Percentiles rank a stretch among this genome's conserved stretches.
Conservation (phyloP, 2,329 filamentous ascomycete species). For the Pseudopithomyces maydicus region DNA sequence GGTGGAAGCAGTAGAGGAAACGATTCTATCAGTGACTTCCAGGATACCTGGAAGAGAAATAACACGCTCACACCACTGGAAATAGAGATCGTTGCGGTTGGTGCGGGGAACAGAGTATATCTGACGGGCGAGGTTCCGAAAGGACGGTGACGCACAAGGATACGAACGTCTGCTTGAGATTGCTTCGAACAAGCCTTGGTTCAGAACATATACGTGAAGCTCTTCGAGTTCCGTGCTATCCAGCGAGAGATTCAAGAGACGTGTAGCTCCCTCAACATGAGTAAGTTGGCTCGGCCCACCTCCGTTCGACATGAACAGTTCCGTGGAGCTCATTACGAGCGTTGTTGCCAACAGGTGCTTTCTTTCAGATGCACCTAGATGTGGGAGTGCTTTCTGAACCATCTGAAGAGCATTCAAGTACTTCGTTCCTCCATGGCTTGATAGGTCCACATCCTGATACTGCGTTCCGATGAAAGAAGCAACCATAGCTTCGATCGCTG, state of each 20-base stretch:
- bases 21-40: slow-evolving; percentile 11
- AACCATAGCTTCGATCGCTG: slow-evolving; percentile 22
- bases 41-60: slow-evolving; percentile 25
- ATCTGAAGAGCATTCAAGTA: slow-evolving; percentile 23
- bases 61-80: slow-evolving; percentile 21
- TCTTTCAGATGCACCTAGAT: slow-evolving; percentile 10
- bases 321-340: slow-evolving; percentile 24
- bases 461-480: slow-evolving; percentile 23
- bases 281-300: slow-evolving; percentile 18
- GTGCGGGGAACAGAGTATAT: slow-evolving; percentile 14
- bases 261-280: slow-evolving; percentile 25
- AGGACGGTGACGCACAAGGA: slow-evolving; percentile 15
- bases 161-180: slow-evolving; percentile 17
- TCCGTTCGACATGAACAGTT: slow-evolving; percentile 25
- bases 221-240: slow-evolving; percentile 15
- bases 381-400: slow-evolving; percentile 19
- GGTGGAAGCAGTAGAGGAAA: background rate
- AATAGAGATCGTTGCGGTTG: slow-evolving; percentile 18
- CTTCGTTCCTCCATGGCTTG: slow-evolving; percentile 14
- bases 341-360: slow-evolving; percentile 23
- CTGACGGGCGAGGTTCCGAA: slow-evolving; percentile 10
- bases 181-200: slow-evolving; percentile 23
- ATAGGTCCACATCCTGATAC: slow-evolving; percentile 17
- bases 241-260: slow-evolving; percentile 15
- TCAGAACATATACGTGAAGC: slow-evolving; percentile 22